Percentiles rank a stretch among this genome's conserved stretches.
Evolutionary conservation across 345 rosid genomes (phyloP).

Genomic region (Limnanthes douglasii): DNA sequence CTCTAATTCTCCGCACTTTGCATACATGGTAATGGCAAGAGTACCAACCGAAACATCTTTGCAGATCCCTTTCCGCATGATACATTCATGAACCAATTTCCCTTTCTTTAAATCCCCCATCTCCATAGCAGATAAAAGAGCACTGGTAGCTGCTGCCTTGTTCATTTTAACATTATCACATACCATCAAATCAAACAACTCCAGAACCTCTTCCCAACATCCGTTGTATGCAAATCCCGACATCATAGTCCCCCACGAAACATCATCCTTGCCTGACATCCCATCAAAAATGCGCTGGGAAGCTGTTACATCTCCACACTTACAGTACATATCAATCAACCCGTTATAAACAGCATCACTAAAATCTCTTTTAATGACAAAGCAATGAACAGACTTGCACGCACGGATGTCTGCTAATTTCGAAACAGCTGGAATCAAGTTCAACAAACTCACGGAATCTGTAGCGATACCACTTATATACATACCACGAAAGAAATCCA

Average conservation of each 20-base stretch:
- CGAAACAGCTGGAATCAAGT: slow-evolving; percentile 48
- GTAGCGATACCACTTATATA: slow-evolving; percentile 12
- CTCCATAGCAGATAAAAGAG: slow-evolving; percentile 39
- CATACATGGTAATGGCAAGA: slow-evolving; percentile 38
- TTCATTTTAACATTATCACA: slow-evolving; percentile 15
- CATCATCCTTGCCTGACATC: slow-evolving; percentile 16
- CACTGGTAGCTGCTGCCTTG: slow-evolving; percentile 24
- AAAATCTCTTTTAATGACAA: slow-evolving; percentile 28
- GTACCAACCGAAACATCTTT: slow-evolving; percentile 31
- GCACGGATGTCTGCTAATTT: slow-evolving; percentile 19
- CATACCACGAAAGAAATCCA: slow-evolving; percentile 25
- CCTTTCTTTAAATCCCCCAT: slow-evolving; percentile 25
- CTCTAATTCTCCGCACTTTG: slow-evolving; percentile 32
- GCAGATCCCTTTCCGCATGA: slow-evolving; percentile 18
- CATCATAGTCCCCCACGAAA: slow-evolving; percentile 41
- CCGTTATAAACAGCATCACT: slow-evolving; percentile 23
- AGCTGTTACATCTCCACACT: slow-evolving; percentile 19
- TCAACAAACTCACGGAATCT: slow-evolving; percentile 30
- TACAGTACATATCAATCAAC: slow-evolving; percentile 39
- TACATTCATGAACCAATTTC: slow-evolving; percentile 18
- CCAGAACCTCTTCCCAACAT: slow-evolving; percentile 23
- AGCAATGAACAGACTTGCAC: slow-evolving; percentile 37
- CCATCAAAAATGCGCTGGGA: slow-evolving; percentile 27
- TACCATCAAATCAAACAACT: slow-evolving; percentile 25
- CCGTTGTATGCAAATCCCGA: slow-evolving; percentile 39